Evolutionary conservation across 768 basidiomycete genomes (phyloP), one percentile per base, ranked within the genome.

Genomic region (Agaricus subrufescens): DNA sequence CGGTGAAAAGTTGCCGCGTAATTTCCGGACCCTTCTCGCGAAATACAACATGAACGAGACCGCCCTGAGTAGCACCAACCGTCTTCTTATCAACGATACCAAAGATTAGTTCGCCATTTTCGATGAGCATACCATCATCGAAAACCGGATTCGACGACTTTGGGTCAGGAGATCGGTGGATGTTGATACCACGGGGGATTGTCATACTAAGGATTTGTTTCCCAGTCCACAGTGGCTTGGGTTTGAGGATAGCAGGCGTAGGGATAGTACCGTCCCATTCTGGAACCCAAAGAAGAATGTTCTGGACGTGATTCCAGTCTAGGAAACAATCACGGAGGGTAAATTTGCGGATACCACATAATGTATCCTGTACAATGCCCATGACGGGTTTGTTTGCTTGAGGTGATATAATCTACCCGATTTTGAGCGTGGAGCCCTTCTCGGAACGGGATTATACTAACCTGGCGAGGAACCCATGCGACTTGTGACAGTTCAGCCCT

Each of bases 321-420:
- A 97, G 74, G 75, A 98, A 98, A 15, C 86, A 85, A 67, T 98
- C 97, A 26, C 95, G 92, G 5, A 98, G 76, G 0, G 97, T 98
- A 68, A 98, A 94, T 71, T 98, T 98, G 55, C 97, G 88, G 52
- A 98, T 87, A 65, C 97, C 97, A 66, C 94, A 97, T 0, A 99
- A 85, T 0, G 97, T 98, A 67, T 99, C 97, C 70, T 99, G 97
- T 30, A 99, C 96, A 63, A 99, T 98, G 58, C 94, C 97, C 96
- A 99, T 99, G 64, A 98, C 95, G 15, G 96, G 96, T 72, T 98
- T 98, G 76, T 98, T 99, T 50, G 96, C 96, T 79, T 99, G 97
- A 0, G 97, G 97, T 6, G 96, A 98, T 61, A 99, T 94, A 65
- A 99, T 99, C 93, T 99, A 44, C 42, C 34, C 50, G 44, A 50